Evolutionary conservation across 2,329 filamentous ascomycete species (phyloP).

Genomic region (Aureobasidium musti): DNA sequence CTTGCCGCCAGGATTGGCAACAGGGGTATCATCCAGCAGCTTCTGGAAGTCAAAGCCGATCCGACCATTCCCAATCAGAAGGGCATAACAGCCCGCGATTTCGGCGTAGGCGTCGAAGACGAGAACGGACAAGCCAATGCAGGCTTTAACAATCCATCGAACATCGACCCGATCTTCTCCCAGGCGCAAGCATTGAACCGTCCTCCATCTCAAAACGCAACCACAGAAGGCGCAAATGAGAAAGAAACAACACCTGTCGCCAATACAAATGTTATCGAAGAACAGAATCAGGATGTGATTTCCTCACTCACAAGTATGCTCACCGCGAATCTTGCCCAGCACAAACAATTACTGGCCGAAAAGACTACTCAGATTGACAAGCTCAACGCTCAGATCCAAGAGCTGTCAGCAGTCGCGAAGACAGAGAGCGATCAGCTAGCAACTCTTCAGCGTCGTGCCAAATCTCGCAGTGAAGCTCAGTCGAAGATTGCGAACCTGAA

Average conservation of each 20-base stretch:
- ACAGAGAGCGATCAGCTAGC: constrained; percentile 75
- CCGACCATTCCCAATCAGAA: constrained; percentile 89
- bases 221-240: constrained; percentile 40
- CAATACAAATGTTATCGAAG: constrained; percentile 47
- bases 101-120: constrained; percentile 78
- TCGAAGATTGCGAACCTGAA: constrained; percentile 77
- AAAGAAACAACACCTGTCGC: constrained; percentile 45
- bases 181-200: constrained; percentile 30
- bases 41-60: constrained; percentile 92
- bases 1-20: constrained; percentile 92
- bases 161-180: constrained; percentile 32
- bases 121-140: constrained; percentile 39
- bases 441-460: constrained; percentile 64
- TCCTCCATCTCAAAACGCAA: constrained; percentile 13
- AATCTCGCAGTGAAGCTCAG: constrained; percentile 64
- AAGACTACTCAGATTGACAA: constrained; percentile 84
- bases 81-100: constrained; percentile 86
- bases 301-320: constrained; percentile 81
- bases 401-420: constrained; percentile 74
- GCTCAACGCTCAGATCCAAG: constrained; percentile 77
- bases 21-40: constrained; percentile 91
- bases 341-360: constrained; percentile 75
- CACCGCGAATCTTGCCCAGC: constrained; percentile 73
- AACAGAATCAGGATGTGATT: constrained; percentile 78
- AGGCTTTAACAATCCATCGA: constrained; percentile 35